Percentiles rank a stretch among this genome's conserved stretches.
These are phyloP conservation scores for Cystoderma amianthinum DNA, from an alignment of 768 basidiomycete species.

Conservation along the genomic window DNA sequence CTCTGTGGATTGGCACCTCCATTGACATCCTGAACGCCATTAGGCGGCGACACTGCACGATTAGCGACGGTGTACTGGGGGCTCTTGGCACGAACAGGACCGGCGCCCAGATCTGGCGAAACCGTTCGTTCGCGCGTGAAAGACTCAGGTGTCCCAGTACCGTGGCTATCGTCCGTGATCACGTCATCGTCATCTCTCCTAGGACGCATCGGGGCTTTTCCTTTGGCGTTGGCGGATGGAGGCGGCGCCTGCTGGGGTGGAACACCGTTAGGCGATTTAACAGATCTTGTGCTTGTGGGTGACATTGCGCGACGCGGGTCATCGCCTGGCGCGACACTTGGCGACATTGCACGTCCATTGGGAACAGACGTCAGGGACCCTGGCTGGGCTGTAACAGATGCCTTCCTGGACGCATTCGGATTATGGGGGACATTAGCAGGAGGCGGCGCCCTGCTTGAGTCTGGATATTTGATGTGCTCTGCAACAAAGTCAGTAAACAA, in stretches of 20 bases:
- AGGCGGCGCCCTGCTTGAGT: conserved; percentile 33
- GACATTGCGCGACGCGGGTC: conserved; percentile 64
- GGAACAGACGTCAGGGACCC: conserved; percentile 14
- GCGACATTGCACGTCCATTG: conserved; percentile 45
- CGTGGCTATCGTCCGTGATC: conserved; percentile 49
- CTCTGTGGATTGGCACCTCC: conserved; percentile 27
- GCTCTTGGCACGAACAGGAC: conserved; percentile 46
- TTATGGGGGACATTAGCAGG: conserved; percentile 13
- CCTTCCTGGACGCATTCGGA: conserved; percentile 38
- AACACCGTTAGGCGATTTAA: conserved; percentile 38
- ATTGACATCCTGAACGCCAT: conserved; percentile 15
- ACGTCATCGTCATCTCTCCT: conserved; percentile 36
- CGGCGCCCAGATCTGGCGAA: conserved; percentile 43
- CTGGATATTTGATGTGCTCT: conserved; percentile 95
- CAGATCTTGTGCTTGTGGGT: conserved; percentile 42
- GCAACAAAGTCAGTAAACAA: conserved; percentile 6
- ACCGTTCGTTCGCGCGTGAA: conserved; percentile 36
- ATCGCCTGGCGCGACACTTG: conserved; percentile 34
- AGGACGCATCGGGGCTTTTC: conserved; percentile 47
- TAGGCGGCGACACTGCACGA: conserved; percentile 58
- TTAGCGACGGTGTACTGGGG: conserved; percentile 37
- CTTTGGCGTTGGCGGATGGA: conserved; percentile 23
- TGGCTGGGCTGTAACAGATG: conserved; percentile 35
- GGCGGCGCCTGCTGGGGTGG: conserved; percentile 16
- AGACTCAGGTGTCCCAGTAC: conserved; percentile 42